Evolutionary conservation across 140 eudicot species (phyloP).

Genomic region (Anethum foeniculum): DNA sequence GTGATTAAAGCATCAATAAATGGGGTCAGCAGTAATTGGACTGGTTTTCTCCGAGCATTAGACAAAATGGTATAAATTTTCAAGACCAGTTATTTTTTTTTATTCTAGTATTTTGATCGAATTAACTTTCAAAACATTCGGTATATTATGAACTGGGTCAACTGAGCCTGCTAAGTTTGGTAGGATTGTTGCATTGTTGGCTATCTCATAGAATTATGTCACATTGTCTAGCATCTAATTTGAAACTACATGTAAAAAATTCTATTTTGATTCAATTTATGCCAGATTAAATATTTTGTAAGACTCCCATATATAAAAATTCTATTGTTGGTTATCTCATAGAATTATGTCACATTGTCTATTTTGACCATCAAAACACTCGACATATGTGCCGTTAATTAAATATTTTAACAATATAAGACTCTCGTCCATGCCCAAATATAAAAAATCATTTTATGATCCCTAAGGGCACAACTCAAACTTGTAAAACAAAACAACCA

Average conservation of each 20-base stretch:
- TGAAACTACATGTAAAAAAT: background rate
- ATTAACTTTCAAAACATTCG: background rate
- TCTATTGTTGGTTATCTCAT: too few relatives aligned
- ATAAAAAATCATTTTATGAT: too few relatives aligned
- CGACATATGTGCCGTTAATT: too few relatives aligned
- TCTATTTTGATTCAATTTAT: background rate
- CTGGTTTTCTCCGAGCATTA: conserved; percentile 35
- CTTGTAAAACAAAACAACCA: too few relatives aligned
- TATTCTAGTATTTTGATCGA: background rate
- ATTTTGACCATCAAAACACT: too few relatives aligned
- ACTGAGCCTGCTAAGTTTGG: background rate
- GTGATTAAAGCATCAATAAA: conserved; percentile 37
- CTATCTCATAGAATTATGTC: background rate
- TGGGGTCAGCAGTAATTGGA: conserved; percentile 37
- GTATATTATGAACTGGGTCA: background rate
- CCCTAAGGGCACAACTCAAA: too few relatives aligned
- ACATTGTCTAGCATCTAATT: background rate
- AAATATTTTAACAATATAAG: too few relatives aligned
- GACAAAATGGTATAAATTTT: conserved; percentile 47
- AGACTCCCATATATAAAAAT: too few relatives aligned
- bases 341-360: too few relatives aligned
- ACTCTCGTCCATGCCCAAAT: too few relatives aligned
- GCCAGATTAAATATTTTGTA: too few relatives aligned
- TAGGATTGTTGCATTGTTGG: background rate
- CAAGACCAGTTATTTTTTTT: background rate